A percentile compares a stretch with the other conserved stretches of the same genome.
Evolutionary conservation across 345 rosid genomes (phyloP).

Genomic region (Syzygium jambos): DNA sequence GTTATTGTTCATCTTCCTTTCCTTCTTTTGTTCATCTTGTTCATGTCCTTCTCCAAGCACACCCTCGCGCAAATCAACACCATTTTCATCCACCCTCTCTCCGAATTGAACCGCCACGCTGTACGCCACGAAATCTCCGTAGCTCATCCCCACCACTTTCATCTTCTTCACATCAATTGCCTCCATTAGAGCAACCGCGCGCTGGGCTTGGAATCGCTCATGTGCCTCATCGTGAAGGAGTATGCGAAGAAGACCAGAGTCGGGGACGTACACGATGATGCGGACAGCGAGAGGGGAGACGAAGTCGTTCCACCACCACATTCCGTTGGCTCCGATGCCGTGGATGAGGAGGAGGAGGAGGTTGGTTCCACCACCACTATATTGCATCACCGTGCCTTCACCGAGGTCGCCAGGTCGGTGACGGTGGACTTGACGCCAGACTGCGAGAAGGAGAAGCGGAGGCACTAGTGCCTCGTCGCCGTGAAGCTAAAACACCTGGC

Average conservation of each 20-base stretch:
- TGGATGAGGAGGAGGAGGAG: constrained; percentile 9
- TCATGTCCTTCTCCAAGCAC: neutral
- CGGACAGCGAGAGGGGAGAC: constrained; percentile 22
- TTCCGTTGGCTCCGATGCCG: constrained; percentile 77
- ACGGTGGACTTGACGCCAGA: constrained; percentile 61
- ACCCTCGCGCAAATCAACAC: neutral
- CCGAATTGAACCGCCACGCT: constrained; percentile 63
- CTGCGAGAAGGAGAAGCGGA: constrained; percentile 43
- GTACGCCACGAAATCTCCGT: constrained; percentile 71
- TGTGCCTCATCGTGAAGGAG: constrained; percentile 46
- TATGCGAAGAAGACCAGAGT: constrained; percentile 72
- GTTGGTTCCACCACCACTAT: constrained; percentile 17
- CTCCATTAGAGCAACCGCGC: constrained; percentile 48
- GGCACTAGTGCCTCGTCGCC: constrained; percentile 43
- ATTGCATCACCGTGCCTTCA: neutral
- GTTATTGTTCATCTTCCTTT: neutral
- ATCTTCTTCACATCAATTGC: constrained; percentile 24
- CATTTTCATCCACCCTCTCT: constrained; percentile 32
- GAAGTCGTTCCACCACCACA: constrained; percentile 75
- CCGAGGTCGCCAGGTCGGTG: constrained; percentile 25
- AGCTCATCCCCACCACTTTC: constrained; percentile 61
- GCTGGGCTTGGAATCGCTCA: constrained; percentile 32
- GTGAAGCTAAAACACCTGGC: constrained; percentile 50
- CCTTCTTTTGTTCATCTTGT: neutral
- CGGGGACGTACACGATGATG: constrained; percentile 64